A percentile compares a stretch with the other conserved stretches of the same genome.
Evolutionary conservation across 805 yeast species (phyloP).

Genomic region (Teunomyces barrocoloradensis): DNA sequence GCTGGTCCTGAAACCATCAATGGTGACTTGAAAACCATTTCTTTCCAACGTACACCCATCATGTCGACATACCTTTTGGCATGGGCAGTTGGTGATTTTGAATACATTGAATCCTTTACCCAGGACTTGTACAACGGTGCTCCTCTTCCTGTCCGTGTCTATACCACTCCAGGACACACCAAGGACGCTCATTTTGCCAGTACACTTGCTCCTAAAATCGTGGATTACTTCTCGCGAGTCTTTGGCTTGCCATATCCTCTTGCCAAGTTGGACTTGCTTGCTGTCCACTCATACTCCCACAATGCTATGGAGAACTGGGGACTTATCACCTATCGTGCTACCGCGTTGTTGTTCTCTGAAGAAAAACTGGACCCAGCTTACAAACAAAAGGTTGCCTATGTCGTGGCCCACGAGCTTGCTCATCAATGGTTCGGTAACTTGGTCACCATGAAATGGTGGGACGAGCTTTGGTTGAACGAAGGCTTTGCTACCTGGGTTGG

Average conservation of each 20-base stretch:
- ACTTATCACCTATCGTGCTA: conserved; percentile 61
- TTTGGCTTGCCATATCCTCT: conserved; percentile 63
- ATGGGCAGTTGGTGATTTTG: conserved; percentile 59
- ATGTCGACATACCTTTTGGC: conserved; percentile 59
- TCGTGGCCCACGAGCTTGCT: conserved; percentile 81
- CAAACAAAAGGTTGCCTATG: conserved; percentile 75
- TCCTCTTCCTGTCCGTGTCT: conserved; percentile 49
- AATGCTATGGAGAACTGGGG: conserved; percentile 96
- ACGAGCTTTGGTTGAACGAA: conserved; percentile 85
- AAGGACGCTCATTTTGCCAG: conserved; percentile 49
- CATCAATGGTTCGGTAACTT: conserved; percentile 92
- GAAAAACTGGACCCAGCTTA: conserved; percentile 46
- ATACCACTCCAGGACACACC: conserved; percentile 50
- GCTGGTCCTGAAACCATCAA: conserved; percentile 17
- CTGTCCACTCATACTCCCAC: conserved; percentile 75
- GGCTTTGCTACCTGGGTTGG: conserved; percentile 91
- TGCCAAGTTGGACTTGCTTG: conserved; percentile 77
- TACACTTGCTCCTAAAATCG: conserved; percentile 46
- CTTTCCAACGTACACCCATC: conserved; percentile 47
- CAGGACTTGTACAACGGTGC: conserved; percentile 35
- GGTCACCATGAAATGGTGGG: conserved; percentile 95
- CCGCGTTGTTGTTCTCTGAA: conserved; percentile 48
- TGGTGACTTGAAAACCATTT: conserved; percentile 22
- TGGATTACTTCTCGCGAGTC: conserved; percentile 47
- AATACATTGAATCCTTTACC: conserved; percentile 48